These are phyloP conservation scores for Mucor irregularis DNA, from an alignment of 371 early-diverging fungal species.

Conservation along the genomic window DNA sequence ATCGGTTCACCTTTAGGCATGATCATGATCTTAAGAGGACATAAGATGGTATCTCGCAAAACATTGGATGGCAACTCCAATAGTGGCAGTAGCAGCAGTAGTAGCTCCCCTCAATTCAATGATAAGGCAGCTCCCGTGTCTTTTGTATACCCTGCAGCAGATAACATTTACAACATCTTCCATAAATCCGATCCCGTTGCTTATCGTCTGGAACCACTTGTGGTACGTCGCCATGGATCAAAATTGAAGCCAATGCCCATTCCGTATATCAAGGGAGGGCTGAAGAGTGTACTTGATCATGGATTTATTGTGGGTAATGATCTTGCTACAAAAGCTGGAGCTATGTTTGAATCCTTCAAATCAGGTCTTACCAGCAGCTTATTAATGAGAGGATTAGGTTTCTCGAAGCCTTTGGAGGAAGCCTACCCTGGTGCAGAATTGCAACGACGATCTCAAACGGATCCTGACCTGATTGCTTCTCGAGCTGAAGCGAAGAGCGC, in stretches of 20 bases:
- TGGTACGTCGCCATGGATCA: slow-evolving; percentile 49
- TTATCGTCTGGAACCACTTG: slow-evolving; percentile 75
- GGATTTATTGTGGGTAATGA: slow-evolving; percentile 65
- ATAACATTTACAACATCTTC: slow-evolving; percentile 80
- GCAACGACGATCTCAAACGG: slow-evolving; percentile 23
- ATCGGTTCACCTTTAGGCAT: slow-evolving; percentile 82
- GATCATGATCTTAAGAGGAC: slow-evolving; percentile 73
- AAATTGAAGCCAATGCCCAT: slow-evolving; percentile 69
- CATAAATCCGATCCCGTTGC: slow-evolving; percentile 70
- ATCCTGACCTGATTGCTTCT: slow-evolving; percentile 17
- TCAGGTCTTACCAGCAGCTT: slow-evolving; percentile 58
- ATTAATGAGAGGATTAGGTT: slow-evolving; percentile 56
- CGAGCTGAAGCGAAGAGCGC: slow-evolving; percentile 30
- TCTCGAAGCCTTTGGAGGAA: slow-evolving; percentile 21
- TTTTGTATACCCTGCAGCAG: slow-evolving; percentile 63
- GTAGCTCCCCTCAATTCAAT: neutral
- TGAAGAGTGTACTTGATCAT: slow-evolving; percentile 66
- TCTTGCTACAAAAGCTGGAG: slow-evolving; percentile 69
- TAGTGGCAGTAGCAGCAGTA: neutral
- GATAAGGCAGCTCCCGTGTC: slow-evolving; percentile 18
- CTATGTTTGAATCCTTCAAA: slow-evolving; percentile 65
- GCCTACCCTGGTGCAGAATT: slow-evolving; percentile 1
- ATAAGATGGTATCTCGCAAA: slow-evolving; percentile 57
- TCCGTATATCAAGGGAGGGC: slow-evolving; percentile 84
- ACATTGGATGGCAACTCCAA: slow-evolving; percentile 4